Evolutionary conservation across 495 filamentous ascomycete genomes (phyloP).

Genomic region (Mycothermus thermophilus): DNA sequence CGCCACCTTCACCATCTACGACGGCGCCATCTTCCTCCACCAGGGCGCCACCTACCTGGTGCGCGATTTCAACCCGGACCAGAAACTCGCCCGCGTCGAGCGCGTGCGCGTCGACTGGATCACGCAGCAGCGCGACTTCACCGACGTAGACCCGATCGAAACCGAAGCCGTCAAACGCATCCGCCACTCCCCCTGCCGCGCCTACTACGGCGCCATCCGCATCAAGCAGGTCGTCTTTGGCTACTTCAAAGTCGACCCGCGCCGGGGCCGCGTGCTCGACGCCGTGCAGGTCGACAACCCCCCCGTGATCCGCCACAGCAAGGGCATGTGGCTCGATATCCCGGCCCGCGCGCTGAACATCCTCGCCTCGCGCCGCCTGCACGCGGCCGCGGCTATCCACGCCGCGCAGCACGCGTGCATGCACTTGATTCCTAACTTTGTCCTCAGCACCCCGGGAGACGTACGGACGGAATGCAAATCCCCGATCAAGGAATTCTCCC

Average conservation of each 20-base stretch:
- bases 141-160: constrained; percentile 81
- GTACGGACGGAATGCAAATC: constrained; percentile 90
- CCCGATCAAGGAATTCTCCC: constrained; percentile 63
- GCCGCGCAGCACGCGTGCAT: constrained; percentile 87
- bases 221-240: constrained; percentile 82
- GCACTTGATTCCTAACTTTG: constrained; percentile 75
- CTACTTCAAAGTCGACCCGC: constrained; percentile 87
- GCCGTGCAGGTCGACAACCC: constrained; percentile 89
- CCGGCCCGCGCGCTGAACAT: constrained; percentile 67
- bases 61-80: constrained; percentile 70
- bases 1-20: constrained; percentile 91
- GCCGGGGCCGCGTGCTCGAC: constrained; percentile 68
- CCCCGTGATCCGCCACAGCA: constrained; percentile 66
- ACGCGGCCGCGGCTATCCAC: constrained; percentile 83
- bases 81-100: constrained; percentile 52
- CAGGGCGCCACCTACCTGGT: constrained; percentile 88
- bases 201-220: constrained; percentile 73
- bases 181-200: constrained; percentile 31
- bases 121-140: constrained; percentile 85
- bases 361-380: constrained; percentile 53
- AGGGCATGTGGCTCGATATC: constrained; percentile 95
- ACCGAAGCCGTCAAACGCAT: constrained; percentile 71
- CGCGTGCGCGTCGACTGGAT: constrained; percentile 92
- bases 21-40: constrained; percentile 94
- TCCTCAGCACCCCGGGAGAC: constrained; percentile 69